Conservation (phyloP, 177 flowering plant species). For the Vitis hybrid region DNA sequence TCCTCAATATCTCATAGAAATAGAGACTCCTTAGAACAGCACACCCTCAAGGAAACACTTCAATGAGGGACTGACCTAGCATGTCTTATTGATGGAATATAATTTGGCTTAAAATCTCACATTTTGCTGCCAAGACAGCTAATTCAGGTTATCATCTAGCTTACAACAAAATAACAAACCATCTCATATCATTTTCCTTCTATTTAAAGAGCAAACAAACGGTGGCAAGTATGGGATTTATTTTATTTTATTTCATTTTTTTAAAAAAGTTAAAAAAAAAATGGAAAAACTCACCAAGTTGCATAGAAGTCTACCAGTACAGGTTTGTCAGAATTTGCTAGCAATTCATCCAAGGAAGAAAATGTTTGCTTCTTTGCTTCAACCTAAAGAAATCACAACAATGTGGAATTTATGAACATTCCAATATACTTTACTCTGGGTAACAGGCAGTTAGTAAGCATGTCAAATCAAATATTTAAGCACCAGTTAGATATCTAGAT, state of each 20-base stretch:
- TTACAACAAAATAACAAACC: not conserved
- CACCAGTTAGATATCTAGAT: no score
- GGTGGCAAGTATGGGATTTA: no score
- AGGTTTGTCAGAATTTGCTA: slow-evolving; percentile 77
- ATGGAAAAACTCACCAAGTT: slow-evolving; percentile 60
- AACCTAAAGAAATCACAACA: slow-evolving; percentile 44
- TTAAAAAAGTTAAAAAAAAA: not conserved
- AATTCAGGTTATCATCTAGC: no score
- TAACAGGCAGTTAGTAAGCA: no score
- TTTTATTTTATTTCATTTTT: not conserved
- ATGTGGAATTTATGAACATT: no score
- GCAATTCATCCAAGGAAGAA: slow-evolving; percentile 75
- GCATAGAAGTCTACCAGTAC: slow-evolving; percentile 94
- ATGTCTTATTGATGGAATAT: no score
- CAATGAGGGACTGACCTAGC: no score
- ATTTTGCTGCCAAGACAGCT: no score
- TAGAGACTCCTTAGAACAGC: not conserved
- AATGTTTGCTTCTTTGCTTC: slow-evolving; percentile 76
- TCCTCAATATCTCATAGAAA: not conserved
- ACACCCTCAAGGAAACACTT: no score
- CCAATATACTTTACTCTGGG: no score
- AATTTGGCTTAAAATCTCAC: no score
- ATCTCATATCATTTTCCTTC: not conserved
- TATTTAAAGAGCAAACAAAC: not conserved
- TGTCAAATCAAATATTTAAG: no score